Base-by-base conservation (phyloP, 2,329 filamentous ascomycete genomes). In the Clarireedia homoeocarpa region DNA sequence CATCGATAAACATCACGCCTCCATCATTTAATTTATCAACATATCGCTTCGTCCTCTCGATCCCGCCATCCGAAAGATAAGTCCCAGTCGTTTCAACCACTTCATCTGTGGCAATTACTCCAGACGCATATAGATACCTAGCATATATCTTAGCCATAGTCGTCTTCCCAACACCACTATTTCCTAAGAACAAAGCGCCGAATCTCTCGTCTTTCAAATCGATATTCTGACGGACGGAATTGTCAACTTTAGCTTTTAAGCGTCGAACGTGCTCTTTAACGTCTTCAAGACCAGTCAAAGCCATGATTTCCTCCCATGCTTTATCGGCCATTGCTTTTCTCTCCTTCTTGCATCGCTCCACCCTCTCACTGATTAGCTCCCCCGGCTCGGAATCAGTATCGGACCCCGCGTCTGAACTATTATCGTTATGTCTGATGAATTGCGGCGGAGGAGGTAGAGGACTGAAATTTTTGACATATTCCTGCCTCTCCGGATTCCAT, bases 1-100 rank as follows among this genome's bases (percentile, higher is more conserved):
- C 86, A 58, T 92, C 88, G 23, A 91, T 84, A 65, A 91, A 91
- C 1, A 89, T 62, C 0, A 83, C 83, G 0, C 88, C 87, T 0
- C 86, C 85, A 85, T 82, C 71, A 2, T 82, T 66, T 0, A 91
- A 73, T 0, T 72, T 62, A 2, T 84, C 74, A 9, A 88, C 71
- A 0, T 83, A 67, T 14, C 75, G 75, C 63, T 85, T 76, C 60
- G 77, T 81, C 0, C 75, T 79, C 0, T 71, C 51, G 0, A 88
- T 77, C 0, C 85, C 86, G 0, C 77, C 74, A 45, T 79, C 81
- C 0, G 85, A 81, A 0, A 91, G 74, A 23, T 76, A 75, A 0
- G 86, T 80, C 0, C 86, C 88, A 0, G 85, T 84, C 0, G 79
- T 85, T 62, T 91, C 86, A 10, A 81, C 66, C 57, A 90, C 84